Conservation (phyloP, 1,139 yeast genomes). For the Saccharomyces uvarum region DNA sequence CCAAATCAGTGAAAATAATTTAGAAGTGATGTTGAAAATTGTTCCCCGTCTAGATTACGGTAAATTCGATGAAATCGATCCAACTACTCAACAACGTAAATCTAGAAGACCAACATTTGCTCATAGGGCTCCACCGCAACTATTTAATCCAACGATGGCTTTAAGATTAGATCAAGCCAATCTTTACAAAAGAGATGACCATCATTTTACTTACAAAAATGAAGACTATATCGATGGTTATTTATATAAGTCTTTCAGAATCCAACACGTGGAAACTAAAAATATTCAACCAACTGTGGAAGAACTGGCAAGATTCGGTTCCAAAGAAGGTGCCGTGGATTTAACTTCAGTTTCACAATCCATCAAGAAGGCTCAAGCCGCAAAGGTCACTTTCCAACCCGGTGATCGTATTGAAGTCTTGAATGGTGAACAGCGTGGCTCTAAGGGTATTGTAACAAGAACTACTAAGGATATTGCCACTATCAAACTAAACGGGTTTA, state of each 20-base stretch:
- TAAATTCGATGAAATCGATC: conserved; percentile 52
- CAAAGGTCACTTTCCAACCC: conserved; percentile 65
- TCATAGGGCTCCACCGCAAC: conserved; percentile 73
- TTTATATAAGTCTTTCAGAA: conserved; percentile 75
- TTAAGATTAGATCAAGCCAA: conserved; percentile 53
- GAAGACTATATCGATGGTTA: conserved; percentile 90
- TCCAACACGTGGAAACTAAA: conserved; percentile 73
- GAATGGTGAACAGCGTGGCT: conserved; percentile 89
- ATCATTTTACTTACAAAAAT: conserved; percentile 66
- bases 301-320: conserved; percentile 75
- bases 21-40: conserved; percentile 84
- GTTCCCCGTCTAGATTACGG: conserved; percentile 94
- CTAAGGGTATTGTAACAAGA: conserved; percentile 67
- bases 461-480: conserved; percentile 39
- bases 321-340: conserved; percentile 72
- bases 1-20: conserved; percentile 86
- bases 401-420: conserved; percentile 91
- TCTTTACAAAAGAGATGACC: conserved; percentile 62
- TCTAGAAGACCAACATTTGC: conserved; percentile 43
- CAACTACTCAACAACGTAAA: conserved; percentile 42
- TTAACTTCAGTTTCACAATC: conserved; percentile 78
- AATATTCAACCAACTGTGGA: conserved; percentile 82
- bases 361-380: conserved; percentile 55
- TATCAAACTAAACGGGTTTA: conserved; percentile 41
- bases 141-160: conserved; percentile 75